Evolutionary conservation across 345 rosid species (phyloP).

Genomic region (Xanthoceras sorbifolium): DNA sequence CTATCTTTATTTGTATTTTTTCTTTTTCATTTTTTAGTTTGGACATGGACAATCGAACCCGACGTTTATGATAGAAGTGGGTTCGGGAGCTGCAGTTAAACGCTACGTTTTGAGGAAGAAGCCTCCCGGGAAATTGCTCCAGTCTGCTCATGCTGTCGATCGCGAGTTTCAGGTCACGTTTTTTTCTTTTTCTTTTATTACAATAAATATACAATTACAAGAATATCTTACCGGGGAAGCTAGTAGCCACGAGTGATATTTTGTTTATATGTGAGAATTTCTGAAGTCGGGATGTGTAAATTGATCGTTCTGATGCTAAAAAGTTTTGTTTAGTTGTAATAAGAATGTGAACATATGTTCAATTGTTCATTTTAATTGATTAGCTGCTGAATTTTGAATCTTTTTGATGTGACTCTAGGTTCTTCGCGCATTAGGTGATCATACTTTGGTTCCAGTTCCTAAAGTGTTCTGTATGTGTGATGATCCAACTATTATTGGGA

Average conservation of each 20-base stretch:
- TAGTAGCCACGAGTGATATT: no score
- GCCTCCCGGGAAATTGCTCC: conserved; percentile 82
- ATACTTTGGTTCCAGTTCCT: conserved; percentile 84
- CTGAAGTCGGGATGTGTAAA: neutral
- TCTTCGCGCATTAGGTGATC: conserved; percentile 74
- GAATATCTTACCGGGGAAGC: no score
- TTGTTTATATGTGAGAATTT: neutral
- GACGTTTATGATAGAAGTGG: conserved; percentile 70
- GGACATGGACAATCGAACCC: conserved; percentile 97
- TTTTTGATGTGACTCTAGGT: conserved; percentile 43
- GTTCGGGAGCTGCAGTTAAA: conserved; percentile 47
- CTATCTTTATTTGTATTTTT: neutral
- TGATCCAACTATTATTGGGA: conserved; percentile 71
- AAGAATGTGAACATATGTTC: no score
- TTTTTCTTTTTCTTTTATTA: neutral
- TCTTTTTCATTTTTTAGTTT: conserved; percentile 41
- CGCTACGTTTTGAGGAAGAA: conserved; percentile 93
- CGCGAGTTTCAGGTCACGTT: conserved; percentile 44
- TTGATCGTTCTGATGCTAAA: neutral
- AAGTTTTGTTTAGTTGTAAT: no score
- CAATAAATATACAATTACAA: no score
- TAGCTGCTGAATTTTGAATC: neutral
- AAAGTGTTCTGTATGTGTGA: conserved; percentile 77
- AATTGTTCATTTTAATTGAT: no score
- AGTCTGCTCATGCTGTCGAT: conserved; percentile 94